phyloP scores from a whole-genome alignment of 2,329 filamentous ascomycete species.

The Podosphaera leucotricha region DNA sequence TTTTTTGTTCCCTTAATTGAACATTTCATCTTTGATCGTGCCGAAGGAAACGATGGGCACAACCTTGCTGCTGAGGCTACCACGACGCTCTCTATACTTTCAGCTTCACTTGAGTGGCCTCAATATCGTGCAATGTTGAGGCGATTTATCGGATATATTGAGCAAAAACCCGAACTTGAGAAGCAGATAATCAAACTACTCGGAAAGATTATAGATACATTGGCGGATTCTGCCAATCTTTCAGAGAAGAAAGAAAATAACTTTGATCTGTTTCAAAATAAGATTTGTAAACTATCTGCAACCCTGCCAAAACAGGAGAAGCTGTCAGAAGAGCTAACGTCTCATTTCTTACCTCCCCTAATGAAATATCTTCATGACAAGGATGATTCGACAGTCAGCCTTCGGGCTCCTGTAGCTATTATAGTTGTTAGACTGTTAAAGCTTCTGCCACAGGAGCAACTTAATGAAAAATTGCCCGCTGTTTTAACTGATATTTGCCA shows the following conservation, averaged over 20 bases:
- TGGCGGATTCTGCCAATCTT: slow-evolving; percentile 29
- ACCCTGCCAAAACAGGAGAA: slow-evolving; percentile 46
- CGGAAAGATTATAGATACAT: slow-evolving; percentile 55
- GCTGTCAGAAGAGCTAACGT: slow-evolving; percentile 46
- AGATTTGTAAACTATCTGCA: slow-evolving; percentile 25
- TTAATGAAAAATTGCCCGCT: slow-evolving; percentile 52
- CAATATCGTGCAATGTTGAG: slow-evolving; percentile 71
- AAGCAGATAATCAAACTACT: slow-evolving; percentile 71
- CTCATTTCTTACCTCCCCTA: slow-evolving; percentile 55
- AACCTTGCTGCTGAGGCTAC: slow-evolving; percentile 72
- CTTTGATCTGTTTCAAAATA: slow-evolving; percentile 4
- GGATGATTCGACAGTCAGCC: slow-evolving; percentile 80
- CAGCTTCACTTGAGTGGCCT: slow-evolving; percentile 63
- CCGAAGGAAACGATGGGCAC: slow-evolving; percentile 51
- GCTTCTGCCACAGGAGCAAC: slow-evolving; percentile 48
- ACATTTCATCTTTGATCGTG: slow-evolving; percentile 74
- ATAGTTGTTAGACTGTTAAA: slow-evolving; percentile 73
- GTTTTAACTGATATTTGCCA: slow-evolving; percentile 83
- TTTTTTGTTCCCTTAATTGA: slow-evolving; percentile 83
- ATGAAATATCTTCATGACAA: slow-evolving; percentile 79
- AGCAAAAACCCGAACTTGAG: slow-evolving; percentile 56
- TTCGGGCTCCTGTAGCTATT: slow-evolving; percentile 73
- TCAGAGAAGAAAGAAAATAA: neutral
- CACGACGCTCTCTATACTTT: slow-evolving; percentile 52
- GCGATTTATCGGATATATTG: slow-evolving; percentile 62